A percentile compares a stretch with the other conserved stretches of the same genome.
Conservation (phyloP, 164 flowering plant genomes). For the Buxus sempervirens region DNA sequence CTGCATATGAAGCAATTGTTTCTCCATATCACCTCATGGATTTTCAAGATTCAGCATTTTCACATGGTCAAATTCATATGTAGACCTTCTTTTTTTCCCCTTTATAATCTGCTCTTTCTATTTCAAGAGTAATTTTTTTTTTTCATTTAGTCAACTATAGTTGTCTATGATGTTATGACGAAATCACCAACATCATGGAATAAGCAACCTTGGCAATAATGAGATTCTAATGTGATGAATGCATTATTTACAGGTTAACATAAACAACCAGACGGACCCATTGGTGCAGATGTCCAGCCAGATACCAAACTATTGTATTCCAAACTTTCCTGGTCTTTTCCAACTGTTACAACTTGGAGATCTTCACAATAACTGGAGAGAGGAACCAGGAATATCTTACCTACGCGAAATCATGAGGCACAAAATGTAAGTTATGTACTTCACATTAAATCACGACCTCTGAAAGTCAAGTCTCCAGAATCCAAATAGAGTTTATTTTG, state of each 20-base stretch:
- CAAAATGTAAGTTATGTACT: neutral
- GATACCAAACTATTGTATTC: neutral
- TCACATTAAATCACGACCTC: neutral
- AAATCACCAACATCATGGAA: neutral
- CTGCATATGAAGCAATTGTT: neutral
- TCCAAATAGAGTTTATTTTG: neutral
- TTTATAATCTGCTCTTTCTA: too few species aligned
- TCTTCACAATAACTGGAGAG: neutral
- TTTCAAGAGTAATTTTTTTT: neutral
- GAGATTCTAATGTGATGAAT: neutral
- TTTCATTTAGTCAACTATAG: neutral
- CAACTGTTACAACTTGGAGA: neutral
- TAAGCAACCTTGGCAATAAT: neutral
- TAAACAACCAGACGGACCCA: neutral
- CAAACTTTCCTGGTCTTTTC: neutral
- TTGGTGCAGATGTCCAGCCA: neutral
- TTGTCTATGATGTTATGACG: neutral
- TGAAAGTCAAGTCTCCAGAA: neutral
- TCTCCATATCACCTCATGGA: neutral
- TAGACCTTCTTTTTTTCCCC: too few species aligned
- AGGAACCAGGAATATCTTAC: neutral
- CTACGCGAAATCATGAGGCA: neutral
- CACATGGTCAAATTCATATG: too few species aligned
- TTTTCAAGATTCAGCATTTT: neutral
- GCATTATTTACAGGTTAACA: neutral